Evolutionary conservation across 202 grass and related monocot species (phyloP).

Genomic region (Eragrostis tef): DNA sequence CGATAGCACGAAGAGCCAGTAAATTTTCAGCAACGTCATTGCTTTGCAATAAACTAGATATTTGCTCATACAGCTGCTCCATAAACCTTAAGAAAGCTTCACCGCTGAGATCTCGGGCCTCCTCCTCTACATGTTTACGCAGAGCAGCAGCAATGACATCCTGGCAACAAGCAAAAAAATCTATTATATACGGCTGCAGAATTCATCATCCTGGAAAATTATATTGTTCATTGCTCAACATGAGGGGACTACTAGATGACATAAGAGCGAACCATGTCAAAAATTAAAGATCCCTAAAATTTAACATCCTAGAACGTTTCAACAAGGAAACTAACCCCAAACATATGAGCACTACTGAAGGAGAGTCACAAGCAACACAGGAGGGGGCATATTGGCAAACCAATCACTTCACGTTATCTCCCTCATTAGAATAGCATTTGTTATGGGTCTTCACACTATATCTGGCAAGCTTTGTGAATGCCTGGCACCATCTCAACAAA

Average conservation of each 20-base stretch:
- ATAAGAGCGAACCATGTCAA: constrained; percentile 20
- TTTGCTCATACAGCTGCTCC: constrained; percentile 96
- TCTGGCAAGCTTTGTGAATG: constrained; percentile 3
- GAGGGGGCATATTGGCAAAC: neutral
- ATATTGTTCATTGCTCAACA: constrained; percentile 3
- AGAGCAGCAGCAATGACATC: constrained; percentile 74
- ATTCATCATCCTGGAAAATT: constrained; percentile 31
- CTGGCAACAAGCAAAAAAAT: constrained; percentile 45
- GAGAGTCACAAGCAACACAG: constrained; percentile 2
- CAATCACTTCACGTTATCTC: constrained; percentile 11
- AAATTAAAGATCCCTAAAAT: constrained; percentile 2
- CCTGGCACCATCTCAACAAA: neutral
- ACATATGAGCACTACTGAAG: constrained; percentile 3
- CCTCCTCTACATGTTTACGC: constrained; percentile 90
- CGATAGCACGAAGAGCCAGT: constrained; percentile 77
- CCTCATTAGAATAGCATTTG: neutral
- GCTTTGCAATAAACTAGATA: constrained; percentile 71
- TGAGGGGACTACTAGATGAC: neutral
- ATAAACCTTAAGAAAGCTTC: constrained; percentile 96
- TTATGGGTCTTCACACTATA: neutral
- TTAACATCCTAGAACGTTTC: constrained; percentile 32
- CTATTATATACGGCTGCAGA: constrained; percentile 36
- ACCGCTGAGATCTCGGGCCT: constrained; percentile 80
- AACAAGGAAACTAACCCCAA: constrained; percentile 21
- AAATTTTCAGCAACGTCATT: constrained; percentile 78